Evolutionary conservation across 106 monocot genomes (phyloP).

Genomic region (Allium cepa): DNA sequence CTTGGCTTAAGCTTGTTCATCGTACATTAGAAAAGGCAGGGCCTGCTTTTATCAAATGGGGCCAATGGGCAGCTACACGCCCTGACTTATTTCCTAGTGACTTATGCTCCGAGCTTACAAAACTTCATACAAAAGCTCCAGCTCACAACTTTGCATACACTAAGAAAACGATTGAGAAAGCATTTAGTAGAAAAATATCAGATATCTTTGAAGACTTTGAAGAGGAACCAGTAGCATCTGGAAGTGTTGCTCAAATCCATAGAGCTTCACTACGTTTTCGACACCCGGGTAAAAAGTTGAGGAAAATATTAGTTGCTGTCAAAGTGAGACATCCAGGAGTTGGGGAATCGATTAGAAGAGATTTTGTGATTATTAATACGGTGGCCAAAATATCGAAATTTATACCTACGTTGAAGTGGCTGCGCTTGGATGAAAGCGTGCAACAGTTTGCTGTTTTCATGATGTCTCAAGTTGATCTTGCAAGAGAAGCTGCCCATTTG

Average conservation of each 20-base stretch:
- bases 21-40: slow-evolving; percentile 66
- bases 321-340: slow-evolving; percentile 94
- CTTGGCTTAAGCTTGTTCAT: slow-evolving; percentile 64
- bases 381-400: slow-evolving; percentile 63
- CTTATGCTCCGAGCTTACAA: slow-evolving; percentile 58
- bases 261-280: slow-evolving; percentile 58
- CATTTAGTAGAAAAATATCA: slow-evolving; percentile 58
- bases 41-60: slow-evolving; percentile 97
- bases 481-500: slow-evolving; percentile 84
- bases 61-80: slow-evolving; percentile 93
- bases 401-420: slow-evolving; percentile 68
- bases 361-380: slow-evolving; percentile 74
- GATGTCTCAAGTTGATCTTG: slow-evolving; percentile 95
- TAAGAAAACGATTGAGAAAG: slow-evolving; percentile 64
- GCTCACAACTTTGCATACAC: slow-evolving; percentile 61
- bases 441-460: slow-evolving; percentile 90
- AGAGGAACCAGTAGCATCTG: slow-evolving; percentile 80
- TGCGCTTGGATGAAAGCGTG: slow-evolving; percentile 90
- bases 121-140: slow-evolving; percentile 79
- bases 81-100: slow-evolving; percentile 87
- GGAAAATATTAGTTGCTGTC: slow-evolving; percentile 62
- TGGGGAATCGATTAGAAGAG: slow-evolving; percentile 67
- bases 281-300: slow-evolving; percentile 30
- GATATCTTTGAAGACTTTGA: slow-evolving; percentile 88
- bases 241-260: slow-evolving; percentile 85